A percentile compares a stretch with the other conserved stretches of the same genome.
These are phyloP conservation scores for Pterulicium gracile DNA, from an alignment of 1,284 basidiomycete genomes.

Conservation along the genomic window DNA sequence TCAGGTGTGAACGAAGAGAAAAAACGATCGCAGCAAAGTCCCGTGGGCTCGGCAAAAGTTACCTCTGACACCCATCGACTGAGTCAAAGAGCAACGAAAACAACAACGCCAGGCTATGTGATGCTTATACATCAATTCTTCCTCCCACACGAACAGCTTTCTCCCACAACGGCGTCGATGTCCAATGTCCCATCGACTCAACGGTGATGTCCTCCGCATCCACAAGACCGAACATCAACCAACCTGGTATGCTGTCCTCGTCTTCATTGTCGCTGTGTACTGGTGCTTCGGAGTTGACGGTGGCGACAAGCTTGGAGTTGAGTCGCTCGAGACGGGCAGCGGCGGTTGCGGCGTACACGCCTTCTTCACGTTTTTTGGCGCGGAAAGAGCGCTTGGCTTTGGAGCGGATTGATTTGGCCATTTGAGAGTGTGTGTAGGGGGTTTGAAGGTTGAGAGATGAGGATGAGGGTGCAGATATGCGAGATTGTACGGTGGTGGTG, in stretches of 20 bases:
- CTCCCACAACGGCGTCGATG: constrained; percentile 8
- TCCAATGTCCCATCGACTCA: constrained; percentile 29
- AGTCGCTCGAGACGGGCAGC: constrained; percentile 78
- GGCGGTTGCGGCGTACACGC: constrained; percentile 77
- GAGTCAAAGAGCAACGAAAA: background rate
- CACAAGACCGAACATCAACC: constrained; percentile 44
- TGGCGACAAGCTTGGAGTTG: constrained; percentile 52
- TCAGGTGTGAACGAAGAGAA: background rate
- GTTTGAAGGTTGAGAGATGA: constrained; percentile 12
- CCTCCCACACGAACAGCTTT: constrained; percentile 1
- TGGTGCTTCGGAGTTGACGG: constrained; percentile 21
- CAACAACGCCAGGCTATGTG: background rate
- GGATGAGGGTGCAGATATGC: background rate
- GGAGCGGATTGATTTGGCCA: constrained; percentile 91
- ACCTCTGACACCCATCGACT: background rate
- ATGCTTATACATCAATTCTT: background rate
- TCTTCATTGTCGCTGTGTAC: constrained; percentile 26
- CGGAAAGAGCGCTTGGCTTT: constrained; percentile 83
- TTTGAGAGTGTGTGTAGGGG: constrained; percentile 22
- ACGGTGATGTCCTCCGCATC: constrained; percentile 45
- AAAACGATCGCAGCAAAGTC: constrained; percentile 2
- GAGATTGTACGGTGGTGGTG: background rate
- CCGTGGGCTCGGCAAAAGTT: too few relatives aligned
- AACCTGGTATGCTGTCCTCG: constrained; percentile 42
- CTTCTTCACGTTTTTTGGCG: constrained; percentile 74